Conservation (phyloP, 139 green algal species). For the Chlamydomonas schloesseri region DNA sequence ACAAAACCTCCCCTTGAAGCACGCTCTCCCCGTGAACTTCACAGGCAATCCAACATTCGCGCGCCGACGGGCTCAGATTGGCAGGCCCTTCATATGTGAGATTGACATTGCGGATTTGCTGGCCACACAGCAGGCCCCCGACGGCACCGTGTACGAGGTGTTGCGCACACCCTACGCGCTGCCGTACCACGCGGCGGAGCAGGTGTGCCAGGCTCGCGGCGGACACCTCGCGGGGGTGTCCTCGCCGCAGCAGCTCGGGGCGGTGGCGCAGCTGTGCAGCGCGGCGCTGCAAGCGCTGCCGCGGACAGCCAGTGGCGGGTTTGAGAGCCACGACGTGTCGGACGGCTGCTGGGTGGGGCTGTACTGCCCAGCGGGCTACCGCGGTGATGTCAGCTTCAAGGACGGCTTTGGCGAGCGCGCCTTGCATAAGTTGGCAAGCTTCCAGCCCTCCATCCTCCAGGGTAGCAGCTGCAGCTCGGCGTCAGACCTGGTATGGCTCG, state of each 20-base stretch:
- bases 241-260: background rate
- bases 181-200: background rate
- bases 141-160: background rate
- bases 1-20: no score
- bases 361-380: background rate
- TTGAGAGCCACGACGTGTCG: background rate
- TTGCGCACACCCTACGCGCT: background rate
- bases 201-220: background rate
- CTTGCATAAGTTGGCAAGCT: background rate
- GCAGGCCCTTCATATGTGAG: no score
- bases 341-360: background rate
- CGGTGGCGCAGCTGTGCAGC: background rate
- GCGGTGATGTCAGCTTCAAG: background rate
- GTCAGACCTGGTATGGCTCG: background rate
- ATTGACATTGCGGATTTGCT: background rate
- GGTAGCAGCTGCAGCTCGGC: background rate
- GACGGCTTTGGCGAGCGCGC: background rate
- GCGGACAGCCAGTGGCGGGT: background rate
- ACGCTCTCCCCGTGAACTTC: no score
- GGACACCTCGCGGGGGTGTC: background rate
- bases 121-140: background rate
- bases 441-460: background rate
- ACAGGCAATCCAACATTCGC: no score
- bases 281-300: background rate
- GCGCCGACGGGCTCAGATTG: no score